phyloP scores from a whole-genome alignment of 2,329 filamentous ascomycete species.

The Monosporascus sp. region DNA sequence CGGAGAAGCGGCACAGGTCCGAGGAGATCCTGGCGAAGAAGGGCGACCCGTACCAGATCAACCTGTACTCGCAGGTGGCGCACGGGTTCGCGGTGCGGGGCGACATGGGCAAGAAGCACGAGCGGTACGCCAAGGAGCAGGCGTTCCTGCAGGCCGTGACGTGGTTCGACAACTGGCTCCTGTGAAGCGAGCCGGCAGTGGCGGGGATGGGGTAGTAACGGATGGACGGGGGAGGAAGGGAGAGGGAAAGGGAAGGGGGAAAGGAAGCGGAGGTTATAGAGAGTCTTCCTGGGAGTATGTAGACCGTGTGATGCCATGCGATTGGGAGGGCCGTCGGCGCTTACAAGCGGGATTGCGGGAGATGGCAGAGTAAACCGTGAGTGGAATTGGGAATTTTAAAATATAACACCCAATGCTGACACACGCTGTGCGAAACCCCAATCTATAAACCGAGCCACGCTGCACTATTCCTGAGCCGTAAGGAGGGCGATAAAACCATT shows the following conservation, averaged over 20 bases:
- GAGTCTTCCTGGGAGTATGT: too few species aligned
- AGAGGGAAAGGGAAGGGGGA: not conserved
- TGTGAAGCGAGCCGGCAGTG: slow-evolving; percentile 8
- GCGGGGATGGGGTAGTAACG: slow-evolving; percentile 6
- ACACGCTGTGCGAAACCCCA: too few species aligned
- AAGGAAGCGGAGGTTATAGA: too few species aligned
- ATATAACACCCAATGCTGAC: too few species aligned
- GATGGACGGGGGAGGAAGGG: not conserved
- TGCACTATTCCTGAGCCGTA: too few species aligned
- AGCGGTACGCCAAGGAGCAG: slow-evolving; percentile 72
- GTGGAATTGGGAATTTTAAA: too few species aligned
- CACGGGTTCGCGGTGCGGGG: slow-evolving; percentile 74
- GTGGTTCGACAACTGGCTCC: slow-evolving; percentile 60
- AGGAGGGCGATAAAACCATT: too few species aligned
- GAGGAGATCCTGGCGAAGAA: slow-evolving; percentile 58
- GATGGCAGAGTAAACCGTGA: too few species aligned
- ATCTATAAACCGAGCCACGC: too few species aligned
- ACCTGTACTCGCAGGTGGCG: slow-evolving; percentile 62
- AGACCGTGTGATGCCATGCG: too few species aligned
- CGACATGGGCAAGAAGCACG: slow-evolving; percentile 51
- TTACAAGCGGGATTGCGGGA: too few species aligned
- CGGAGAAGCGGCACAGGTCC: slow-evolving; percentile 58
- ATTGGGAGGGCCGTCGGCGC: too few species aligned
- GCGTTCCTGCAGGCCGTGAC: slow-evolving; percentile 72
- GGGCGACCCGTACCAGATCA: slow-evolving; percentile 67